Base-by-base conservation (phyloP, 2,329 filamentous ascomycete genomes). In the Epichloe amarillans region DNA sequence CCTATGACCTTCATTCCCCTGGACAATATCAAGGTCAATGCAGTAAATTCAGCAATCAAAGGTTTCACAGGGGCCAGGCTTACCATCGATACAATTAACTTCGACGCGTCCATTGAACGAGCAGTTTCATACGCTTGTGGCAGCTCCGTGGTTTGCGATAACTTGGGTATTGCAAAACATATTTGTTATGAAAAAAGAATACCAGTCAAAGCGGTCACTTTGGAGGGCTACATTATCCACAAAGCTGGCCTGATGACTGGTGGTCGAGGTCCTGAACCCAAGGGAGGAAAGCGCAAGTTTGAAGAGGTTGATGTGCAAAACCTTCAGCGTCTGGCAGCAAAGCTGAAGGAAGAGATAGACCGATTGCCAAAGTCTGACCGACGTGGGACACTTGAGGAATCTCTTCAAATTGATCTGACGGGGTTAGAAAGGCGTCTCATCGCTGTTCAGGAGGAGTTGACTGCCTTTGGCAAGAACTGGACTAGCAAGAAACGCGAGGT, bases 231-330 rank as follows among this genome's bases (percentile, higher is more conserved):
- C 50, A 85, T 98, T 54, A 96, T 98, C 56, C 89, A 95, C 71
- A 97, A 97, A 65, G 89, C 87, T 44, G 93, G 93, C 62, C 76
- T 94, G 49, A 97, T 98, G 85, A 97, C 93, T 46, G 93, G 93
- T 74, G 93, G 93, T 57, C 85, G 89, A 54, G 84, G 88, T 33
- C 83, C 82, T 1, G 80, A 85, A 44, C 78, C 82, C 45, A 87
- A 86, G 64, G 82, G 83, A 50, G 80, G 79, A 53, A 86, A 88
- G 56, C 84, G 88, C 52, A 80, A 86, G 49, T 97, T 94, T 69
- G 90, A 95, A 60, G 90, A 96, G 59, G 80, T 85, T 7, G 89
- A 96, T 58, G 81, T 96, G 33, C 87, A 95, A 56, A 87, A 87
- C 53, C 73, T 96, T n/a, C 79, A 84, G 59, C 83, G 82, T 55